Conservation (phyloP, 352 stramenopile genomes). For the Phytophthora pini region DNA sequence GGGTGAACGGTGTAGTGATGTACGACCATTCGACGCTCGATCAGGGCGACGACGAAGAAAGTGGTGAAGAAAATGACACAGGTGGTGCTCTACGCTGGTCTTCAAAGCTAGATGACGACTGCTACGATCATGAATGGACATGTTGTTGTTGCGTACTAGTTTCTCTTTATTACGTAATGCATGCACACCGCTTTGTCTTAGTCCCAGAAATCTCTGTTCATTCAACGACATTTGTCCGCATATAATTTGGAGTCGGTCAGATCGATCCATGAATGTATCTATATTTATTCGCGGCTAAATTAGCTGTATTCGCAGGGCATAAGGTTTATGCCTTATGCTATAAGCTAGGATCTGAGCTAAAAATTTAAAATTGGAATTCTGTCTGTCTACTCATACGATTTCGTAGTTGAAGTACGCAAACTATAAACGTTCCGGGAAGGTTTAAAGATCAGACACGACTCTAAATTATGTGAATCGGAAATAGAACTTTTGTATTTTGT, state of each 20-base stretch:
- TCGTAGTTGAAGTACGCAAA: no score
- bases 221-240: background rate
- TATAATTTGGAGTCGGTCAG: background rate
- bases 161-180: background rate
- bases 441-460: no score
- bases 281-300: no score
- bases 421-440: no score
- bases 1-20: background rate
- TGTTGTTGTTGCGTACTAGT: background rate
- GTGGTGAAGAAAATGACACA: background rate
- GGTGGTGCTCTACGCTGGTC: background rate
- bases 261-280: background rate
- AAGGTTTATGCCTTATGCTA: no score
- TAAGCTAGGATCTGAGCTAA: no score
- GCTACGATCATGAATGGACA: background rate
- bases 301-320: no score
- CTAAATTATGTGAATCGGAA: no score
- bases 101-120: background rate
- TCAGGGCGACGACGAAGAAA: background rate
- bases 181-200: background rate
- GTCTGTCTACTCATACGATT: no score
- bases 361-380: no score
- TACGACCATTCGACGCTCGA: constrained; percentile 2
- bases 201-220: background rate
- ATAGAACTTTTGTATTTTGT: no score